Percentiles rank a stretch among this genome's conserved stretches.
phyloP scores from a whole-genome alignment of 2,329 filamentous ascomycete species.

The Kalmusia sp. region DNA sequence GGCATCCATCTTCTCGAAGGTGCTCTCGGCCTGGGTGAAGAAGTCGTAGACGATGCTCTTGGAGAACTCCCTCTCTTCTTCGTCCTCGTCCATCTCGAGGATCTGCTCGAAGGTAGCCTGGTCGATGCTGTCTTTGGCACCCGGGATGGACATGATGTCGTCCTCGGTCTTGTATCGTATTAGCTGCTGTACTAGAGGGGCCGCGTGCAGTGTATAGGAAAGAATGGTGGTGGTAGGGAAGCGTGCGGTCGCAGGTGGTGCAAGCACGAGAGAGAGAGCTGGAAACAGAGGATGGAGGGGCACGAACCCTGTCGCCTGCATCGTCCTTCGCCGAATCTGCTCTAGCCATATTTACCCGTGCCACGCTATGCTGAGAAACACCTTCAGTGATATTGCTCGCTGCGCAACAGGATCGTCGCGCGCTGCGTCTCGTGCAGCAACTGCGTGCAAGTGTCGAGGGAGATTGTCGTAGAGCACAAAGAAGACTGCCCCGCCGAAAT shows the following conservation, averaged over 20 bases:
- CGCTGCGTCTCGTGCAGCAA: slow-evolving; percentile 27
- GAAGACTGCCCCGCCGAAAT: slow-evolving; percentile 3
- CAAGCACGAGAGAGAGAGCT: slow-evolving; percentile 18
- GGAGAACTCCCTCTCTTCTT: slow-evolving; percentile 85
- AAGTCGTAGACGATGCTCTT: slow-evolving; percentile 88
- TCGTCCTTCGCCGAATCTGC: slow-evolving; percentile 26
- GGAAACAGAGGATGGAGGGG: slow-evolving; percentile 34
- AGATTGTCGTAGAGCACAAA: slow-evolving; percentile 3
- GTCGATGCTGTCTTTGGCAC: slow-evolving; percentile 81
- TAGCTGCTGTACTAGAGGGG: slow-evolving; percentile 12
- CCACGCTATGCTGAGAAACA: slow-evolving; percentile 24
- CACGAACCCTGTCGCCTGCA: slow-evolving; percentile 44
- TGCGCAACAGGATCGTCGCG: slow-evolving; percentile 15
- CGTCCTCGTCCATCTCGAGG: slow-evolving; percentile 96
- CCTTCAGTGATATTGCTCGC: slow-evolving; percentile 18
- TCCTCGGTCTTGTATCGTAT: slow-evolving; percentile 30
- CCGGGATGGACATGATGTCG: slow-evolving; percentile 56
- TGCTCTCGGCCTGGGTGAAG: slow-evolving; percentile 87
- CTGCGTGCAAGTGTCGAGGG: slow-evolving; percentile 13
- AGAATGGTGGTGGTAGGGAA: slow-evolving; percentile 1
- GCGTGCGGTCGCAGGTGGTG: slow-evolving; percentile 7
- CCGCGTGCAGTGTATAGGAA: background rate
- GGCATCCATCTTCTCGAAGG: slow-evolving; percentile 83
- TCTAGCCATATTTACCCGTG: slow-evolving; percentile 39
- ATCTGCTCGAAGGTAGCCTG: slow-evolving; percentile 87